phyloP scores from a whole-genome alignment of 345 rosid genomes.

The Arabidopsis thaliana region TAIR10.1 NC_003076.8:23720501-23721000 shows the following conservation, averaged over 20 bases:
- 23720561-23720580: conserved; percentile 42
- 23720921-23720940: conserved; percentile 67
- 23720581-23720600: conserved; percentile 84
- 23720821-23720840: not conserved
- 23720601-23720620: conserved; percentile 93
- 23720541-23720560: conserved; percentile 2
- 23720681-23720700: not conserved
- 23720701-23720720: conserved; percentile 13
- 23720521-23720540: conserved; percentile 33
- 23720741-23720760: conserved; percentile 78
- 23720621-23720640: conserved; percentile 61
- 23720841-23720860: conserved; percentile 29
- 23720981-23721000: conserved; percentile 3
- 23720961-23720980: conserved; percentile 7
- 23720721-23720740: conserved; percentile 64
- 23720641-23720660: conserved; percentile 57
- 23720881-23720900: conserved; percentile 72
- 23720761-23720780: conserved; percentile 74
- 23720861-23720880: conserved; percentile 72
- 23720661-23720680: conserved; percentile 11
- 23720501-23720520: conserved; percentile 33
- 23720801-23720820: conserved; percentile 9
- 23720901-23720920: conserved; percentile 62
- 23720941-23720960: conserved; percentile 53
- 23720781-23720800: conserved; percentile 70